Evolutionary conservation across 371 early-diverging fungal species (phyloP).

Genomic region (Apophysomyces trapeziformis): DNA sequence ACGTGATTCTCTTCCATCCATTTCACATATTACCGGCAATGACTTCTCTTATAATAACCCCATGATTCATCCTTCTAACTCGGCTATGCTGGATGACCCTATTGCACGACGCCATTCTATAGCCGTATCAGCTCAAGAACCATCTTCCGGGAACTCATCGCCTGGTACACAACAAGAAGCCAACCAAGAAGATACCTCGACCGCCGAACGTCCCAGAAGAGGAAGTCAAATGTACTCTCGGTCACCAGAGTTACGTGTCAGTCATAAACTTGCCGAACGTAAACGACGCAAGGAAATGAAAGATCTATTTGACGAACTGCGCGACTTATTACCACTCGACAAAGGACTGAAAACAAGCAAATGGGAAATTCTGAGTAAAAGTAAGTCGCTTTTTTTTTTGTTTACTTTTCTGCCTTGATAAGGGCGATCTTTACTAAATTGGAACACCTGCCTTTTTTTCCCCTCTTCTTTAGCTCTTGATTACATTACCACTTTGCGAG

Average conservation of each 20-base stretch:
- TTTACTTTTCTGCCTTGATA: neutral
- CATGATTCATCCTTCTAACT: slow-evolving; percentile 10
- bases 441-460: neutral
- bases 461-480: neutral
- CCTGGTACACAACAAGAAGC: neutral
- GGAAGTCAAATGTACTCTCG: slow-evolving; percentile 48
- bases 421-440: slow-evolving; percentile 1
- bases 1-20: slow-evolving; percentile 45
- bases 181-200: neutral
- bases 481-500: slow-evolving; percentile 8
- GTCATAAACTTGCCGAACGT: slow-evolving; percentile 81
- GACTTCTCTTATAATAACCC: slow-evolving; percentile 1
- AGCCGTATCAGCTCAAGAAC: slow-evolving; percentile 14
- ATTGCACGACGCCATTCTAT: slow-evolving; percentile 25
- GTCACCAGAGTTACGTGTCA: slow-evolving; percentile 62
- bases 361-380: slow-evolving; percentile 82
- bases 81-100: slow-evolving; percentile 24
- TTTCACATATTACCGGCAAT: slow-evolving; percentile 34
- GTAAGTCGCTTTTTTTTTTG: slow-evolving; percentile 24
- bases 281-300: slow-evolving; percentile 84
- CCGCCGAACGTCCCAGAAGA: neutral
- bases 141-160: neutral
- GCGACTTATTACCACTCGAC: slow-evolving; percentile 70
- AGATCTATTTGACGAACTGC: slow-evolving; percentile 77
- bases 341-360: slow-evolving; percentile 74